Evolutionary conservation across 2,329 filamentous ascomycete species (phyloP).

Genomic region (Reticulascus tulasneorum): DNA sequence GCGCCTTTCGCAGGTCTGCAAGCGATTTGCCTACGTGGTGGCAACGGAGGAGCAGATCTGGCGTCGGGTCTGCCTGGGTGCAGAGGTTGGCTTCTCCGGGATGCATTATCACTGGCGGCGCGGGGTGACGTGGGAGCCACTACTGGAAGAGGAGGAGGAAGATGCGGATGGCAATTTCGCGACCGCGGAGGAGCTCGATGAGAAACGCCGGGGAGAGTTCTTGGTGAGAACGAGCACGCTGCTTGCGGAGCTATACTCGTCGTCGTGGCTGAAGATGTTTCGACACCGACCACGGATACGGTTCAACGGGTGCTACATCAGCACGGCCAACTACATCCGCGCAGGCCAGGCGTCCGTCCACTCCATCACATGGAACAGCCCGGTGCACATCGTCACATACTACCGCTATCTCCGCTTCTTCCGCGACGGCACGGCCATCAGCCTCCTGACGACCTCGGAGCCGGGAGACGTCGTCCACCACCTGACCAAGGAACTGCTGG

Average conservation of each 20-base stretch:
- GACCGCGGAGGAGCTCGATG: slow-evolving; percentile 32
- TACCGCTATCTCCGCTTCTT: slow-evolving; percentile 96
- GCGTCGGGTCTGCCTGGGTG: slow-evolving; percentile 68
- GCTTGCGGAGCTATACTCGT: slow-evolving; percentile 40
- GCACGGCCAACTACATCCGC: slow-evolving; percentile 91
- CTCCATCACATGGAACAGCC: slow-evolving; percentile 71
- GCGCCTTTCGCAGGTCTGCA: slow-evolving; percentile 77
- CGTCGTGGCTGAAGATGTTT: slow-evolving; percentile 68
- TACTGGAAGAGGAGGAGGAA: slow-evolving; percentile 30
- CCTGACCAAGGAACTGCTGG: slow-evolving; percentile 67
- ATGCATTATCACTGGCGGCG: slow-evolving; percentile 81
- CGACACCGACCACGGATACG: slow-evolving; percentile 78
- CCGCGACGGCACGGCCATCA: slow-evolving; percentile 80
- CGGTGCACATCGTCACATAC: slow-evolving; percentile 94
- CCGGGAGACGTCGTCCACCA: slow-evolving; percentile 85
- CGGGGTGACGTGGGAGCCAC: slow-evolving; percentile 52
- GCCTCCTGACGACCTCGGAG: slow-evolving; percentile 74
- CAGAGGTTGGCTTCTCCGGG: slow-evolving; percentile 70
- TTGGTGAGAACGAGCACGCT: slow-evolving; percentile 36
- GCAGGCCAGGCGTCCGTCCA: slow-evolving; percentile 69
- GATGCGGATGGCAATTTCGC: slow-evolving; percentile 26
- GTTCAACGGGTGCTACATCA: slow-evolving; percentile 95
- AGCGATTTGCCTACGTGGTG: slow-evolving; percentile 79
- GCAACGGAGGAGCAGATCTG: slow-evolving; percentile 82
- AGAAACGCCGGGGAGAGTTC: slow-evolving; percentile 26